Evolutionary conservation across 1,284 basidiomycete genomes (phyloP).

Genomic region (Puccinia hordei): DNA sequence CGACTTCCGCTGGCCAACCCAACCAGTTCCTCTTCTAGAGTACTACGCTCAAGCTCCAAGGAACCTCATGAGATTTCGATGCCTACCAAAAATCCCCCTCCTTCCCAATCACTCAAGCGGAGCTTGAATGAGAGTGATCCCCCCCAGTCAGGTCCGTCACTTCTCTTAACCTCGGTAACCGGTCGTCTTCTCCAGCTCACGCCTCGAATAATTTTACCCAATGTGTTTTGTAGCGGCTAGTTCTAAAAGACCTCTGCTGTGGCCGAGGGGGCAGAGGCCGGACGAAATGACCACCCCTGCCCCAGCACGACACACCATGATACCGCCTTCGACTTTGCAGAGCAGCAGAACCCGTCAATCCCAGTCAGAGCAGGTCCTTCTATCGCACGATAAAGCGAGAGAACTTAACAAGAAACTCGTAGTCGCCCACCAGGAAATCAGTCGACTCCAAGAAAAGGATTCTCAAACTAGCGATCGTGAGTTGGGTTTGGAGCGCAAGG

Average conservation of each 20-base stretch:
- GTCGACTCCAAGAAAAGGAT: constrained; percentile 11
- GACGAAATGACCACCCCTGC: constrained; percentile 32
- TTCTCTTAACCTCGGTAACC: neutral
- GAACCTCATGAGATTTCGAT: neutral
- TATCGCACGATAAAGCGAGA: constrained; percentile 35
- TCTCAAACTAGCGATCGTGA: constrained; percentile 23
- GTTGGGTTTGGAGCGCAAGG: constrained; percentile 30
- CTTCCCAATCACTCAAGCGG: constrained; percentile 1
- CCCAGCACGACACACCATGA: neutral
- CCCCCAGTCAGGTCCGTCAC: constrained; percentile 8
- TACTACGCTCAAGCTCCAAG: constrained; percentile 8
- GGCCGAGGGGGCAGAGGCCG: neutral
- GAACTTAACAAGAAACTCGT: constrained; percentile 18
- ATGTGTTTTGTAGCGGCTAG: constrained; percentile 1
- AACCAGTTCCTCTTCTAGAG: neutral
- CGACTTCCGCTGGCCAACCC: neutral
- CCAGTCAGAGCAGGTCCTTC: constrained; percentile 30
- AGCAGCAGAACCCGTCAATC: constrained; percentile 8
- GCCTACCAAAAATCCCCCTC: neutral
- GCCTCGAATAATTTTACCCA: neutral
- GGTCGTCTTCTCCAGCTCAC: neutral
- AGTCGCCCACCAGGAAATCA: constrained; percentile 27
- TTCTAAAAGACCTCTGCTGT: neutral
- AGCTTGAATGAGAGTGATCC: constrained; percentile 13
- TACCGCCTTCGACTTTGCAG: constrained; percentile 36